Conservation (phyloP, 2,329 filamentous ascomycete genomes). For the Arthrobotrys megalospora region DNA sequence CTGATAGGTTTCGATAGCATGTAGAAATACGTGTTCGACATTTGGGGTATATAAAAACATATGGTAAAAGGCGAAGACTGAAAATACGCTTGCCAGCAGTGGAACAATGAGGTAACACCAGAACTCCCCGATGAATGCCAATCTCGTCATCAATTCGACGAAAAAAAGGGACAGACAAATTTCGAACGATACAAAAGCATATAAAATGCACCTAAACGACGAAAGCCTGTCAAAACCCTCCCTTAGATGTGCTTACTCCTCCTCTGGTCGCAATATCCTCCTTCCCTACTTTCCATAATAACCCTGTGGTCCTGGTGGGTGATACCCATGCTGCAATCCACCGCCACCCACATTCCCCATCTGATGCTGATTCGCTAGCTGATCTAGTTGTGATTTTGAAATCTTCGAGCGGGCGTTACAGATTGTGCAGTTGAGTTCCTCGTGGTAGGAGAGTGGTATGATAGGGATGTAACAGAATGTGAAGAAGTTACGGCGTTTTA, state of each 20-base stretch:
- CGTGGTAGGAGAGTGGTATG: constrained; percentile 55
- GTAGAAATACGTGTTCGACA: not conserved
- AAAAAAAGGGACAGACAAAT: not conserved
- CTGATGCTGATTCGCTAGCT: constrained; percentile 46
- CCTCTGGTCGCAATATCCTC: not conserved
- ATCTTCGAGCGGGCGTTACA: constrained; percentile 59
- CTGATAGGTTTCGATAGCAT: too few relatives aligned
- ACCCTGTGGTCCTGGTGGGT: constrained; percentile 43
- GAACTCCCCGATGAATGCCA: constrained; percentile 23
- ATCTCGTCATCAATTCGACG: too few relatives aligned
- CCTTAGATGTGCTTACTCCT: not conserved
- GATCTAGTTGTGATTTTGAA: constrained; percentile 50
- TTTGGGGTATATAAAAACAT: constrained; percentile 14
- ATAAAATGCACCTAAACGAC: not conserved
- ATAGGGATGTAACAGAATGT: constrained; percentile 64
- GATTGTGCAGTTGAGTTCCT: constrained; percentile 60
- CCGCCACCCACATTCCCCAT: constrained; percentile 45
- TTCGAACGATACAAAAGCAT: not conserved
- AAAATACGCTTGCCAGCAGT: constrained; percentile 1
- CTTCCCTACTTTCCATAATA: constrained; percentile 53
- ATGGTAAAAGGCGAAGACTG: not conserved
- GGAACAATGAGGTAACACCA: constrained; percentile 7
- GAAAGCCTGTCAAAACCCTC: not conserved
- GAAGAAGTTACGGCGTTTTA: constrained; percentile 63
- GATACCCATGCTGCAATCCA: constrained; percentile 27